These are phyloP conservation scores for Stephanodiscus triporus DNA, from an alignment of 108 stramenopile genomes.

Conservation along the genomic window DNA sequence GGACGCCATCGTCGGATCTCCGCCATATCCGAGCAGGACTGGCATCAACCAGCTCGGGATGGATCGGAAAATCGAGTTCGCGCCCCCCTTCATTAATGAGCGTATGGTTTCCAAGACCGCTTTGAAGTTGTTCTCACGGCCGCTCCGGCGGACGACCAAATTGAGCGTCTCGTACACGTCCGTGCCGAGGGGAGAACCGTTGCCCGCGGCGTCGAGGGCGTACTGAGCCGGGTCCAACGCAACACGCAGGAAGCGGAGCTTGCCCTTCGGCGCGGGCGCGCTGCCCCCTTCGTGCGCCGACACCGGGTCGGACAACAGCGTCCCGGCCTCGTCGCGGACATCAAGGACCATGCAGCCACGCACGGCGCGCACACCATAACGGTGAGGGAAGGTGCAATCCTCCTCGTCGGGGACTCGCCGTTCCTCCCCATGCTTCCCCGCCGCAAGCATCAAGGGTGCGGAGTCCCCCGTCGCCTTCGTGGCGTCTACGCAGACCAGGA, in stretches of 20 bases:
- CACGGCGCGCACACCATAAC: conserved; percentile 75
- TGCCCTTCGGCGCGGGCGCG: conserved; percentile 28
- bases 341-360: conserved; percentile 87
- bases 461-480: conserved; percentile 64
- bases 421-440: conserved; percentile 50
- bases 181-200: conserved; percentile 59
- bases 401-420: conserved; percentile 78
- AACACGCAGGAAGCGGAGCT: conserved; percentile 77
- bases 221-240: conserved; percentile 92
- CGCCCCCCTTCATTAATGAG: conserved; percentile 70
- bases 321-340: conserved; percentile 86
- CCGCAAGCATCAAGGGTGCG: conserved; percentile 47
- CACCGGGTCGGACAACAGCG: conserved; percentile 81
- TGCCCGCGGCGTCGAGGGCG: conserved; percentile 54
- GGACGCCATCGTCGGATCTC: conserved; percentile 79
- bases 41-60: conserved; percentile 93
- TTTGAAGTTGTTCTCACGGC: conserved; percentile 96
- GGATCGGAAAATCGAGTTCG: conserved; percentile 78
- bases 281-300: conserved; percentile 35
- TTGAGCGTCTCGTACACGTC: conserved; percentile 81
- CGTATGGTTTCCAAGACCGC: conserved; percentile 93
- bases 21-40: conserved; percentile 88
- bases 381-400: conserved; percentile 75
- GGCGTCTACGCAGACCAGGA: conserved; percentile 83
- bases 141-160: conserved; percentile 87